Percentiles rank a stretch among this genome's conserved stretches.
These are phyloP conservation scores for Scutellaria barbata DNA, from an alignment of 257 asterid species.

Conservation along the genomic window DNA sequence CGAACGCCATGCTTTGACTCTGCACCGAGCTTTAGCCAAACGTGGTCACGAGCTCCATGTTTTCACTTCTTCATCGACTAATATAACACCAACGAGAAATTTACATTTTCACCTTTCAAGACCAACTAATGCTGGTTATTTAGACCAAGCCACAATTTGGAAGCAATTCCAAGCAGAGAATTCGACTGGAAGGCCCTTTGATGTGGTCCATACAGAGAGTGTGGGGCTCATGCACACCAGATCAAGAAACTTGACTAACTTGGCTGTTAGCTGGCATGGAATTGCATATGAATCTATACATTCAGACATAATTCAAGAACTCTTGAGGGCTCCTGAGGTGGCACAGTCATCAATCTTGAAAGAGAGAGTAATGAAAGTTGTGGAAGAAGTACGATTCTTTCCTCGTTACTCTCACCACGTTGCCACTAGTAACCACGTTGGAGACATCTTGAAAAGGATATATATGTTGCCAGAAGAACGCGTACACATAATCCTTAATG, in stretches of 20 bases:
- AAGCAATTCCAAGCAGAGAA: constrained; percentile 56
- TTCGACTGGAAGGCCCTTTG: constrained; percentile 52
- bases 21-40: constrained; percentile 62
- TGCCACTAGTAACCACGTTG: constrained; percentile 75
- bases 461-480: constrained; percentile 77
- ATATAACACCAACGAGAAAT: constrained; percentile 37
- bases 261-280: constrained; percentile 87
- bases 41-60: constrained; percentile 78
- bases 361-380: constrained; percentile 52
- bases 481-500: constrained; percentile 66
- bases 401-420: constrained; percentile 74
- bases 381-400: constrained; percentile 69
- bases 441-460: constrained; percentile 71
- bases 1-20: constrained; percentile 76
- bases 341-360: constrained; percentile 40
- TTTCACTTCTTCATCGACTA: constrained; percentile 55
- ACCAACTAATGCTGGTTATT: constrained; percentile 67
- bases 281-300: constrained; percentile 75
- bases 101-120: constrained; percentile 58
- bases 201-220: constrained; percentile 76
- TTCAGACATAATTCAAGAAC: constrained; percentile 74
- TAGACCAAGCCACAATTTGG: constrained; percentile 72
- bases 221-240: constrained; percentile 75
- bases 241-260: constrained; percentile 51
- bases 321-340: constrained; percentile 43